phyloP scores from a whole-genome alignment of 345 rosid genomes.

The Ricinus communis region DNA sequence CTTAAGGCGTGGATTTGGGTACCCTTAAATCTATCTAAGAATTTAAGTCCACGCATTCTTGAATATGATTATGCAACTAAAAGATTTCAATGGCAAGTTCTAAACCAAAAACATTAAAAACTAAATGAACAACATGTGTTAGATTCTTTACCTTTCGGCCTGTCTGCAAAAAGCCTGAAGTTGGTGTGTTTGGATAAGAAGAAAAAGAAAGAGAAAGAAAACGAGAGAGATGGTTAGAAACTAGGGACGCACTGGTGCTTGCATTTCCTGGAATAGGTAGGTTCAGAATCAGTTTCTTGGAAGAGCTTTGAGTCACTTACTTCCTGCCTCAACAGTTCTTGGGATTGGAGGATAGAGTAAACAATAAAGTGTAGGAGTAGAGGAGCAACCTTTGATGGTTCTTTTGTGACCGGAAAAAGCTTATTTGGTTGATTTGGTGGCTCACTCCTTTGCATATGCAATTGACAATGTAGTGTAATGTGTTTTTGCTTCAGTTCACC shows the following conservation, averaged over 20 bases:
- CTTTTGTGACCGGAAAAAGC: too few relatives aligned
- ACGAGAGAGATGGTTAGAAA: background rate
- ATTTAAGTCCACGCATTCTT: conserved; percentile 53
- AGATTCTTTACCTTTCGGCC: conserved; percentile 17
- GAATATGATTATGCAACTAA: background rate
- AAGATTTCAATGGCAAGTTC: background rate
- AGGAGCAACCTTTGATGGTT: too few relatives aligned
- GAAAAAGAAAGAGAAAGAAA: conserved; percentile 5
- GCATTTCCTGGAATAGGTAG: too few relatives aligned
- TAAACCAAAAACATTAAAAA: background rate
- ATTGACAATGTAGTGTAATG: background rate
- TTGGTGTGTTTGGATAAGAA: background rate
- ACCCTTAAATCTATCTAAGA: conserved; percentile 58
- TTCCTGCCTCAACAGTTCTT: too few relatives aligned
- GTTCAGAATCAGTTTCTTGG: too few relatives aligned
- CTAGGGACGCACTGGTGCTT: too few relatives aligned
- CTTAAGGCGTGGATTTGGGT: conserved; percentile 68
- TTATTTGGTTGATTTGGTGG: conserved; percentile 42
- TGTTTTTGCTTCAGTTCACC: conserved; percentile 10
- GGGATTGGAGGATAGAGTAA: background rate
- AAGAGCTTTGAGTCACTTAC: background rate
- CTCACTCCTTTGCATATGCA: conserved; percentile 38
- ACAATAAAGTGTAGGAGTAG: too few relatives aligned
- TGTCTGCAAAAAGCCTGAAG: background rate
- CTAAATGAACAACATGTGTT: background rate